Base-by-base conservation (phyloP, 176 grass and related monocot species). In the Oryza meridionalis region DNA sequence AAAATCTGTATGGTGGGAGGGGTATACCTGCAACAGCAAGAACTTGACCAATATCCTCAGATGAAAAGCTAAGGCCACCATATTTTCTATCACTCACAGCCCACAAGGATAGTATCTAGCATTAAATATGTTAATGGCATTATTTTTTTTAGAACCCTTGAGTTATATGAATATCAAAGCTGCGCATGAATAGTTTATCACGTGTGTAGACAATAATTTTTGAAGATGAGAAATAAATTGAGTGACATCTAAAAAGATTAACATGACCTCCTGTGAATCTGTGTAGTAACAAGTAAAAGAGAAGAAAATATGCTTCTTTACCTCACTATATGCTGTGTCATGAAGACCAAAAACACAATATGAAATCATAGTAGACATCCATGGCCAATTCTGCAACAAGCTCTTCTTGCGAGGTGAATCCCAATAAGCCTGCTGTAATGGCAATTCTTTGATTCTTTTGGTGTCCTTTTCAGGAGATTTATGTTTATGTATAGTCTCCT, bases 401-500 rank as follows among this genome's bases (percentile, higher is more conserved):
- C 75, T 91, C 31, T 72, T 75, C 82, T 81, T 90, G 33, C 40
- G 45, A 79, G 77, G 63, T 37, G 77, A 46, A 70, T 73, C 79
- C 10, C 27, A 45, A 19, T 78, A 62, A 42, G 65, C 69, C 37
- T 78, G 21, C 72, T 84, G 31, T 78, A 77, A 55, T 73, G 82
- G 65, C 59, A 88, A 38, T 11, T 49, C 51, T 82, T 81, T 73
- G 25, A 85, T 33, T 74, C 66, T 31, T 47, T 51, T 81, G 25
- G 5, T 63, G 65, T 67, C 69, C 12, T 73, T 81, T 83, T 64
- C 22, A n/a, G 78, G 40, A 65, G 37, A 29, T 79, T 84, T 77
- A 77, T 97, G 94, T 31, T 25, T 92, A 86, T 97, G 94, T 78
- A 94, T 85, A 31, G 92, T 94, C 50, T 97, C 94, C 94, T 94